These are phyloP conservation scores for Solanum chiquidenum DNA, from an alignment of 257 asterid species.

Conservation along the genomic window DNA sequence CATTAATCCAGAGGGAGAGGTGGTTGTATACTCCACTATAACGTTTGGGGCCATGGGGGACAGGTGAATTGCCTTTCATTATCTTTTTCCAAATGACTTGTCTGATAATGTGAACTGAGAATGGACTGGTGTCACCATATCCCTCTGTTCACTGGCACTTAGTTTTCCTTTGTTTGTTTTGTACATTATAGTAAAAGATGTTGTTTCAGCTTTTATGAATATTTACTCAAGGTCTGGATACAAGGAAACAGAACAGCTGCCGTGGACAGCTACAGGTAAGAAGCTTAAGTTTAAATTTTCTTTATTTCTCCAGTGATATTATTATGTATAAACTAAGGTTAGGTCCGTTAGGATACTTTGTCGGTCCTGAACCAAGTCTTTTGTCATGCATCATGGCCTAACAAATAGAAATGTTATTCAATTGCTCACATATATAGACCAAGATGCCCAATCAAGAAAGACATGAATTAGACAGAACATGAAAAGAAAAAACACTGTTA, in stretches of 20 bases:
- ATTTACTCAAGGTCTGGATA: slow-evolving; percentile 93
- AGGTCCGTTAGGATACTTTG: not conserved
- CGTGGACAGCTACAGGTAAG: slow-evolving; percentile 81
- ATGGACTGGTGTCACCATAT: not conserved
- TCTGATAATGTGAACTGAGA: not conserved
- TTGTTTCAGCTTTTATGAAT: slow-evolving; percentile 81
- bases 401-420: not conserved
- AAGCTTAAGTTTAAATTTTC: not conserved
- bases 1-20: slow-evolving; percentile 58
- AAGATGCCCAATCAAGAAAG: not conserved
- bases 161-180: not conserved
- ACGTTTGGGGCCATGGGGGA: slow-evolving; percentile 99
- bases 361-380: not conserved
- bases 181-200: slow-evolving; percentile 2
- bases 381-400: not conserved
- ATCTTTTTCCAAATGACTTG: not conserved
- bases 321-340: not conserved
- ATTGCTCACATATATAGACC: not conserved
- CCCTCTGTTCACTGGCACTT: not conserved
- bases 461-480: not conserved
- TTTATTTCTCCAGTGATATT: not conserved
- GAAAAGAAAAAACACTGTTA: not conserved
- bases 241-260: slow-evolving; percentile 85
- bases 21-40: slow-evolving; percentile 67
- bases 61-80: slow-evolving; percentile 39